Base-by-base conservation (phyloP, 805 yeast species). In the Candida berthetii region DNA sequence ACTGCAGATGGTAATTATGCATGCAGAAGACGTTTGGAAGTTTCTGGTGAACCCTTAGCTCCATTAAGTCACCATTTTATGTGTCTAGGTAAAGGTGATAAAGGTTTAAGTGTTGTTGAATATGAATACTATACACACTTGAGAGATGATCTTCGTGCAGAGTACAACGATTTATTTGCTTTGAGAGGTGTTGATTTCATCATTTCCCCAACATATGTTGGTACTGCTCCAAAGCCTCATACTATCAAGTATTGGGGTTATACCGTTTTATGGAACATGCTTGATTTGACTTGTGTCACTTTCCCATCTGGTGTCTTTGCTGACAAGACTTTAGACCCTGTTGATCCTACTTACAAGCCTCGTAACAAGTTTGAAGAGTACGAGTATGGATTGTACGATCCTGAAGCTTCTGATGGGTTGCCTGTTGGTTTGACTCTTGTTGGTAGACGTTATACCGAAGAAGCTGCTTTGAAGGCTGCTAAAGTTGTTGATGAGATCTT, bases 181-280 rank as follows among this genome's bases (percentile, higher is more conserved):
- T 59, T 71, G 19, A 68, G 78, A 54, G 71, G 72, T 40, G 71
- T 84, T 37, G 90, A 85, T 53, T 76, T 80, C 53, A 70, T 85
- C 44, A 61, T 85, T 36, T 73, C 83, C 39, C 90, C 91, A 45
- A 73, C 80, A 7, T 78, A 80, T 60, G 75, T 73, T 42, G 82
- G 82, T 47, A 80, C 79, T 39, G 87, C 93, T n/a, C 86, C 88
- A 35, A 72, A 71, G 41, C 76, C 83, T 18, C 76, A 73, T 37
- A 68, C 72, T 39, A 72, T 82, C 7, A 76, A 74, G 58, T 82
- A 82, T 61, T 85, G 93, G 90, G 84, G 90, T 3, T 85, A 85
- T 67, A 83, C 91, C 6, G 65, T 88, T 2, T 69, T 82, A 47
- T 85, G 79, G 76, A 85, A 85, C 62, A 55, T 84, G 43, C 60